A percentile compares a stretch with the other conserved stretches of the same genome.
These are phyloP conservation scores for Tephrocybe rancida DNA, from an alignment of 768 basidiomycete genomes.

Conservation along the genomic window DNA sequence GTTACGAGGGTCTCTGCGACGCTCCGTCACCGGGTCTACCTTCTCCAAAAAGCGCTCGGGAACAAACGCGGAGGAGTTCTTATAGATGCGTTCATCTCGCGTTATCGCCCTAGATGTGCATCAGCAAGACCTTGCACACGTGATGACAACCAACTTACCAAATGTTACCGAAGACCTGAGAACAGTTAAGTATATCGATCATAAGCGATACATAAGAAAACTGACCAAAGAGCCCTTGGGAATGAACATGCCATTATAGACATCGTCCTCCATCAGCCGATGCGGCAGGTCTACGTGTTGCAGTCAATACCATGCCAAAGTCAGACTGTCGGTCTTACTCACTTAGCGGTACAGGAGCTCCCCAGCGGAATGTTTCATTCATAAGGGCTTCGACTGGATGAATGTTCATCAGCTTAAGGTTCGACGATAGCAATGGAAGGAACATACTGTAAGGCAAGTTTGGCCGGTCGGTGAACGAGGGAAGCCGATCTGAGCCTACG, in stretches of 20 bases:
- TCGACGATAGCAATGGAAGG: background rate
- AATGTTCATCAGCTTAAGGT: background rate
- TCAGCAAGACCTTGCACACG: background rate
- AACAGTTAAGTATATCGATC: constrained; percentile 6
- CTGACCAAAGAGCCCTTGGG: constrained; percentile 64
- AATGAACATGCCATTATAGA: constrained; percentile 58
- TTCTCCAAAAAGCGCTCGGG: constrained; percentile 54
- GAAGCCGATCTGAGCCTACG: constrained; percentile 57
- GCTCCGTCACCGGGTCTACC: constrained; percentile 27
- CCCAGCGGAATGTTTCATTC: constrained; percentile 59
- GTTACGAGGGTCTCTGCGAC: constrained; percentile 30
- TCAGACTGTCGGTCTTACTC: constrained; percentile 23
- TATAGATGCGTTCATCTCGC: constrained; percentile 53
- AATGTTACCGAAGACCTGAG: constrained; percentile 58
- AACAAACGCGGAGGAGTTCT: constrained; percentile 49
- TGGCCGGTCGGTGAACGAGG: constrained; percentile 56
- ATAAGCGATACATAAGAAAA: constrained; percentile 10
- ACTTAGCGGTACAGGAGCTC: constrained; percentile 61
- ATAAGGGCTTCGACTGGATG: constrained; percentile 51
- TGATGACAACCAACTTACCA: constrained; percentile 38
- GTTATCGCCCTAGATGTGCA: constrained; percentile 41
- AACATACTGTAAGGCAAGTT: constrained; percentile 55
- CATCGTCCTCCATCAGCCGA: constrained; percentile 64
- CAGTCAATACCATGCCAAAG: background rate
- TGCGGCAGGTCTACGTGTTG: constrained; percentile 57